A percentile compares a stretch with the other conserved stretches of the same genome.
Evolutionary conservation across 2,329 filamentous ascomycete species (phyloP).

Genomic region (Orbilia blumenaviensis): DNA sequence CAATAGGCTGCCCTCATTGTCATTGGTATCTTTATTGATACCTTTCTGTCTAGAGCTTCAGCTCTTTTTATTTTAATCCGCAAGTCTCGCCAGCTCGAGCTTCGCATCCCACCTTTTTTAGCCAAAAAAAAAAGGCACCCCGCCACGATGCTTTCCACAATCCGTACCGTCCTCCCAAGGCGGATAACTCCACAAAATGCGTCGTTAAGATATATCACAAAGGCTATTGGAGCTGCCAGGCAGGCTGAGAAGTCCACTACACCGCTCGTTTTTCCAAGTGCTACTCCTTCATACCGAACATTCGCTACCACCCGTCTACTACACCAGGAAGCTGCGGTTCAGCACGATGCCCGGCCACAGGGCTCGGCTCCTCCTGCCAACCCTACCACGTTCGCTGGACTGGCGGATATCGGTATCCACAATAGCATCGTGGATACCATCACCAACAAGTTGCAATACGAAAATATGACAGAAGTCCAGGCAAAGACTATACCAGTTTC

Average conservation of each 20-base stretch:
- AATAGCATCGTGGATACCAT: constrained; percentile 73
- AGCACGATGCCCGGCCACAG: neutral
- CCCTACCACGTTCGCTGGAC: constrained; percentile 31
- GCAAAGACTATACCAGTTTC: constrained; percentile 81
- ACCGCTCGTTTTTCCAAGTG: constrained; percentile 10
- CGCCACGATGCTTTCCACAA: constrained; percentile 41
- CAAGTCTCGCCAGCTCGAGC: constrained; percentile 7
- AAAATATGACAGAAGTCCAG: constrained; percentile 93
- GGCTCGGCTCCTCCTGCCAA: neutral
- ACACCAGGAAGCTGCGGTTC: constrained; percentile 20
- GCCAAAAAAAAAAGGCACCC: neutral
- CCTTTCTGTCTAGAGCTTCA: neutral
- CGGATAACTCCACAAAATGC: constrained; percentile 23
- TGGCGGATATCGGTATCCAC: constrained; percentile 60
- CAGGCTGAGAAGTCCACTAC: neutral
- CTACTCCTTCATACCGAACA: constrained; percentile 21
- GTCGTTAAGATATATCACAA: constrained; percentile 11
- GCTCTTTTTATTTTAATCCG: neutral
- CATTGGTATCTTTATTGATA: constrained; percentile 9
- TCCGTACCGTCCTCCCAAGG: constrained; percentile 26
- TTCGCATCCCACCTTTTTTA: constrained; percentile 9
- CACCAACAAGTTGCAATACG: constrained; percentile 76
- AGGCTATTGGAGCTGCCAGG: neutral
- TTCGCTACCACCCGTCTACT: constrained; percentile 31
- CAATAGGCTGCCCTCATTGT: neutral